Base-by-base conservation (phyloP, 768 basidiomycete species). In the Podaxis sp. region DNA sequence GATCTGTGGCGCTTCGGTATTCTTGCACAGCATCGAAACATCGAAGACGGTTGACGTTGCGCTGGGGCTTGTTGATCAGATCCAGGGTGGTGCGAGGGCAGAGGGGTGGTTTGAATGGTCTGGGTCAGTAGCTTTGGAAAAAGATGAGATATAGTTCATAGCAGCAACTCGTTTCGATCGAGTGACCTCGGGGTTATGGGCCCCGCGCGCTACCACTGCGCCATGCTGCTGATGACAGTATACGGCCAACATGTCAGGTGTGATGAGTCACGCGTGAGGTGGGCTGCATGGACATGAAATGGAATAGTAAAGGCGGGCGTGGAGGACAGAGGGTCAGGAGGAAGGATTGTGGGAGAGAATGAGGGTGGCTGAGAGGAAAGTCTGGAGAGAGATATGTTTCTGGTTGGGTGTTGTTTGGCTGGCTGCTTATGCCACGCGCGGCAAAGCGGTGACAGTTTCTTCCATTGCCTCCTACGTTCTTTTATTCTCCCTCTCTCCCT, bases 141-240 rank as follows among this genome's bases (percentile, higher is more conserved):
- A 49, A 22, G 47, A 9, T 13, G 25, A 27, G 49, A 24, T 50
- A 33, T 33, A 33, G 2, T 33, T 33, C 8, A 25, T 82, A 83
- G 82, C 81, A 82, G 78, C 81, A 80, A 81, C 81, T 82, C 76
- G 82, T 82, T 80, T 84, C 82, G 82, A 83, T 83, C 82, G 76
- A 83, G 81, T 80, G 82, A 81, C 82, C 81, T 84, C 82, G 75
- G 82, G 82, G 81, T 83, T 83, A 82, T 82, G 80, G 77, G 82
- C 80, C 80, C 80, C 74, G 80, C 82, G 78, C 79, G 78, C 80
- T 82, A 73, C 80, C 79, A 77, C 80, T 82, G 81, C 80, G 81
- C 79, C 81, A 82, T 80, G 80, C 78, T 82, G 81, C 80, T 82
- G 15, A 27, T 17, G 25, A 24, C 33, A 33, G 33, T 9, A 33